A percentile compares a stretch with the other conserved stretches of the same genome.
These are phyloP conservation scores for Ulmus americana DNA, from an alignment of 331 rosid species.

Conservation along the genomic window DNA sequence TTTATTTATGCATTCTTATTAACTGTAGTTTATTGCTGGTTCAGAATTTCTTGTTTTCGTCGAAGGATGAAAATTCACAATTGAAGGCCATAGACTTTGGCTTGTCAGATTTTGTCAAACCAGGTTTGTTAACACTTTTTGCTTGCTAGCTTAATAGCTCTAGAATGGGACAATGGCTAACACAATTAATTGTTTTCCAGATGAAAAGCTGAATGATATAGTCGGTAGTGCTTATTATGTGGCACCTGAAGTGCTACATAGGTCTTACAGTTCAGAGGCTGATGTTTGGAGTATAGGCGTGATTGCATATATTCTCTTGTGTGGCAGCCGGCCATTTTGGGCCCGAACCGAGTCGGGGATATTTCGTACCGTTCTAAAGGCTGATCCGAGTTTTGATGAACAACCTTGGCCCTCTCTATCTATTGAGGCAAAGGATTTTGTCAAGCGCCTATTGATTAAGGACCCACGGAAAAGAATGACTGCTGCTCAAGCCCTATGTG, in stretches of 20 bases:
- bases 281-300: constrained; percentile 95
- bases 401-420: constrained; percentile 90
- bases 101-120: constrained; percentile 85
- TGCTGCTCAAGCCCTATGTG: constrained; percentile 83
- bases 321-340: constrained; percentile 99
- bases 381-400: constrained; percentile 82
- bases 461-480: constrained; percentile 94
- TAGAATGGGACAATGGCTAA: constrained; percentile 6
- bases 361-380: constrained; percentile 78
- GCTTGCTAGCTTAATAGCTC: background rate
- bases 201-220: constrained; percentile 84
- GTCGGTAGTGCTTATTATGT: constrained; percentile 99
- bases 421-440: constrained; percentile 68
- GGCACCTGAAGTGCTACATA: constrained; percentile 91
- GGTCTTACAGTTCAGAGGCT: constrained; percentile 85
- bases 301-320: constrained; percentile 80
- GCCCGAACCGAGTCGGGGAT: constrained; percentile 93
- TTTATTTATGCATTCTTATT: constrained; percentile 16
- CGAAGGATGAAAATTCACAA: constrained; percentile 79
- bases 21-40: constrained; percentile 32
- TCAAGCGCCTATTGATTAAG: constrained; percentile 71
- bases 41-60: constrained; percentile 76
- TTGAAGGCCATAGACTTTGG: constrained; percentile 98
- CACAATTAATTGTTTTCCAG: constrained; percentile 44
- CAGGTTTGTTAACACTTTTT: constrained; percentile 42